These are phyloP conservation scores for Geum urbanum DNA, from an alignment of 306 rosid species.

Conservation along the genomic window DNA sequence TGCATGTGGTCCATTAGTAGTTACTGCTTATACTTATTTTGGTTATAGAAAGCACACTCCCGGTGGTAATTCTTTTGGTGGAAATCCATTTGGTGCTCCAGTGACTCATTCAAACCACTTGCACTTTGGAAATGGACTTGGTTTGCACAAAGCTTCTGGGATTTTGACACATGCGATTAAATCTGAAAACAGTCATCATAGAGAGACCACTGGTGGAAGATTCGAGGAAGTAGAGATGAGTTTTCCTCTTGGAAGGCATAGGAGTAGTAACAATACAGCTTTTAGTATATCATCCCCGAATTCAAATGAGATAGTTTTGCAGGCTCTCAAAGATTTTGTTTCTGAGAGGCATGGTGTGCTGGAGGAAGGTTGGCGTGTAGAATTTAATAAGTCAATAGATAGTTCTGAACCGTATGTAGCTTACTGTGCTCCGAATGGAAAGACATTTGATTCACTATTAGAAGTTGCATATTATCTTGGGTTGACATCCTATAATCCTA, in stretches of 20 bases:
- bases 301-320: slow-evolving; percentile 67
- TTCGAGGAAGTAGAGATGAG: slow-evolving; percentile 56
- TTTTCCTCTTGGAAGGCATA: slow-evolving; percentile 53
- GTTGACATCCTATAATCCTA: slow-evolving; percentile 48
- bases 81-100: slow-evolving; percentile 69
- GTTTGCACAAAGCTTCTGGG: slow-evolving; percentile 58
- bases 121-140: slow-evolving; percentile 51
- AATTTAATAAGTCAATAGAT: slow-evolving; percentile 58
- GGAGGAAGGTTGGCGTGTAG: slow-evolving; percentile 98
- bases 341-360: slow-evolving; percentile 78
- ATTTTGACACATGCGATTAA: slow-evolving; percentile 53
- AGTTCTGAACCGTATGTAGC: slow-evolving; percentile 74
- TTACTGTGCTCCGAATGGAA: slow-evolving; percentile 95
- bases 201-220: slow-evolving; percentile 43
- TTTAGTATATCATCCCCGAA: slow-evolving; percentile 42
- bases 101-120: slow-evolving; percentile 55
- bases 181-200: slow-evolving; percentile 66
- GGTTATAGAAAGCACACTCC: slow-evolving; percentile 75
- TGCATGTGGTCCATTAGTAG: slow-evolving; percentile 35
- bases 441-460: slow-evolving; percentile 82
- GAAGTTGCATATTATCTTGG: slow-evolving; percentile 94
- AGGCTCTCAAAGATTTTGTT: slow-evolving; percentile 85
- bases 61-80: slow-evolving; percentile 81
- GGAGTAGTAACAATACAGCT: slow-evolving; percentile 48
- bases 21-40: slow-evolving; percentile 46